Conservation (phyloP, 2,329 filamentous ascomycete genomes). For the Helotiales sp. region DNA sequence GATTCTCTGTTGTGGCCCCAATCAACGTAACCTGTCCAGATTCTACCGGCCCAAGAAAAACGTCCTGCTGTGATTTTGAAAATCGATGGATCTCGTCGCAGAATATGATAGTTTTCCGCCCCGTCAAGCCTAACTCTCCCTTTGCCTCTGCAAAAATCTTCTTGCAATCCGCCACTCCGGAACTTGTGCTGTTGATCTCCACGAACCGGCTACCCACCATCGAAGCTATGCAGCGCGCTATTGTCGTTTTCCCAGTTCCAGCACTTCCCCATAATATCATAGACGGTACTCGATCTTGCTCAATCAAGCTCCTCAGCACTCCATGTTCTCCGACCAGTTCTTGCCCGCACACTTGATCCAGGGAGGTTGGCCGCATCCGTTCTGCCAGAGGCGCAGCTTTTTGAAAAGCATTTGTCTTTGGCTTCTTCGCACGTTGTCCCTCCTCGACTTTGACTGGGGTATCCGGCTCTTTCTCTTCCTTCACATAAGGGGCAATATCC, state of each 20-base stretch:
- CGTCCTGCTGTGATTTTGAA: slow-evolving; percentile 85
- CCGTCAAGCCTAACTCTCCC: slow-evolving; percentile 79
- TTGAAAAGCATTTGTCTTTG: slow-evolving; percentile 66
- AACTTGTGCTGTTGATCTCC: slow-evolving; percentile 92
- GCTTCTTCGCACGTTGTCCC: slow-evolving; percentile 59
- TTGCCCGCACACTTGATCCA: slow-evolving; percentile 90
- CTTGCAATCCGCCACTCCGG: slow-evolving; percentile 88
- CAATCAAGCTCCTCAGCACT: slow-evolving; percentile 85
- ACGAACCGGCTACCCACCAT: slow-evolving; percentile 85
- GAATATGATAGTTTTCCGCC: slow-evolving; percentile 92
- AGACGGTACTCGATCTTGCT: slow-evolving; percentile 83
- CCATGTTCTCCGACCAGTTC: slow-evolving; percentile 85
- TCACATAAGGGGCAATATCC: slow-evolving; percentile 28
- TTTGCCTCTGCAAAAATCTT: slow-evolving; percentile 86
- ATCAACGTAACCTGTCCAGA: slow-evolving; percentile 88
- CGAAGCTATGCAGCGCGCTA: slow-evolving; percentile 86
- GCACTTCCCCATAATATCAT: slow-evolving; percentile 93
- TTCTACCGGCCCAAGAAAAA: slow-evolving; percentile 92
- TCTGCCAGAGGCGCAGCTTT: slow-evolving; percentile 86
- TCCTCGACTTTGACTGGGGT: slow-evolving; percentile 13
- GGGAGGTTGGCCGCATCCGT: slow-evolving; percentile 82
- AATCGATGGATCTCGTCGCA: slow-evolving; percentile 77
- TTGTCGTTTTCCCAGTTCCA: slow-evolving; percentile 87
- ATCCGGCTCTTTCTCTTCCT: slow-evolving; percentile 23
- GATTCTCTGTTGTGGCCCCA: slow-evolving; percentile 96